Base-by-base conservation (phyloP, 1,284 basidiomycete genomes). In the Ceratobasidium sp. region DNA sequence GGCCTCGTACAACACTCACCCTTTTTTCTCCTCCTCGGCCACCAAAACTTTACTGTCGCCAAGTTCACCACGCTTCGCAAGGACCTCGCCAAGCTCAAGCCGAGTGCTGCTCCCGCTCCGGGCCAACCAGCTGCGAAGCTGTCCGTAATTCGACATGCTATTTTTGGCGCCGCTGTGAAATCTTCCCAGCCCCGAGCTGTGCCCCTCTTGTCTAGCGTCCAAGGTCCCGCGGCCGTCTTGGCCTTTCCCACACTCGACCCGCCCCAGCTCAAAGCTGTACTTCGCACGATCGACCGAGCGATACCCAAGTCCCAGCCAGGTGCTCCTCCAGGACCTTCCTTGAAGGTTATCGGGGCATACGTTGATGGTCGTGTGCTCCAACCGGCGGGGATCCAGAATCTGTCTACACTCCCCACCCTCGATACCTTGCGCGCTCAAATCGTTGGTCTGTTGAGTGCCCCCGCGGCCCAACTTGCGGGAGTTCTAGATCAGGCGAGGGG, bases 401-500 rank as follows among this genome's bases (percentile, higher is more conserved):
- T 93, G 1, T 86, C 91, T 38, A 86, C 86, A 76, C 79, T 94
- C 72, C 92, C 92, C 32, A 86, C 88, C 49, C 80, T 94, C 77
- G 89, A 90, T 44, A 90, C 88, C 7, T 80, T 94, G 76, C 82
- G 89, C 64, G 88, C 89, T 21, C 92, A 94, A 80, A 85, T 94
- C 73, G 87, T 93, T 26, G 92, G 92, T 16, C 76, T 94, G 80
- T 79, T 94, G 75, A 90, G 88, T 73, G 84, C 89, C 21, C 92
- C 92, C 64, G 88, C 88, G 21, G 83, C 85, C 67, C 91, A 93
- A 80, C 81, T 94, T 35, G 87, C 89, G 1, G 87, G 84, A 62
- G 86, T 93, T 46, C 80, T 94, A 72, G 87, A 87, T 75, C 86
- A 91, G 81, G 92, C 91, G 67, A 85, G 89, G 78, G 92, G 92